Conservation (phyloP, 2,329 filamentous ascomycete species). For the Fusarium incarnatum region DNA sequence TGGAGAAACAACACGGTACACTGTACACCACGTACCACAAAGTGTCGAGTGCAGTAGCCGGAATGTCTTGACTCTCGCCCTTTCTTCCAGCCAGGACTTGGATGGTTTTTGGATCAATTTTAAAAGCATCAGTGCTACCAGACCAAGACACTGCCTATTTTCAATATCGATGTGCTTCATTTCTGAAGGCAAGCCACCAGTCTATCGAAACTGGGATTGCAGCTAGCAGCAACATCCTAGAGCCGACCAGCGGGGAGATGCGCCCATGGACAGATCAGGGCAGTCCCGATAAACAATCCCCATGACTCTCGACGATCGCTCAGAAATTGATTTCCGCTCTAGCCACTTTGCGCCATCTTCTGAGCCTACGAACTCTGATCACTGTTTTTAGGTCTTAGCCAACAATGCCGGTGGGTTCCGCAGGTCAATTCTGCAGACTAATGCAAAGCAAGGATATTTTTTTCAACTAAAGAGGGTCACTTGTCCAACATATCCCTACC, state of each 20-base stretch:
- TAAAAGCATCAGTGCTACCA: slow-evolving; percentile 5
- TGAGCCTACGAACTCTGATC: slow-evolving; percentile 3
- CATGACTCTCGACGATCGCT: slow-evolving; percentile 32
- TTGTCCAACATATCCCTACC: slow-evolving; percentile 42
- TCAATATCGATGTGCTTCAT: slow-evolving; percentile 27
- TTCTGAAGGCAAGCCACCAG: slow-evolving; percentile 38
- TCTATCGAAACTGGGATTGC: slow-evolving; percentile 25
- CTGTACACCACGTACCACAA: not conserved
- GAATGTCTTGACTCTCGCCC: slow-evolving; percentile 23
- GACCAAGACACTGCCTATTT: slow-evolving; percentile 4
- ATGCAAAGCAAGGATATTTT: slow-evolving; percentile 37
- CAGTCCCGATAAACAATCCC: slow-evolving; percentile 40
- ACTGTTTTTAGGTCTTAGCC: slow-evolving; percentile 2
- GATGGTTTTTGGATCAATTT: slow-evolving; percentile 5
- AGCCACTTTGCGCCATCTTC: slow-evolving; percentile 24
- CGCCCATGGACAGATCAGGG: slow-evolving; percentile 24
- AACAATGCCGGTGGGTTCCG: slow-evolving; percentile 31
- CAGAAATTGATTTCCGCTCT: slow-evolving; percentile 16
- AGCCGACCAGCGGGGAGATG: slow-evolving; percentile 34
- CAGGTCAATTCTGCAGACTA: slow-evolving; percentile 24
- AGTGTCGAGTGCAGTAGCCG: slow-evolving; percentile 1
- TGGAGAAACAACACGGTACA: slow-evolving; percentile 19
- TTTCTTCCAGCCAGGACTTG: slow-evolving; percentile 5
- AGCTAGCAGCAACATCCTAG: slow-evolving; percentile 32
- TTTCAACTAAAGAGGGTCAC: slow-evolving; percentile 34